These are phyloP conservation scores for Dittrichia graveolens DNA, from an alignment of 129 eudicot genomes.

Conservation along the genomic window DNA sequence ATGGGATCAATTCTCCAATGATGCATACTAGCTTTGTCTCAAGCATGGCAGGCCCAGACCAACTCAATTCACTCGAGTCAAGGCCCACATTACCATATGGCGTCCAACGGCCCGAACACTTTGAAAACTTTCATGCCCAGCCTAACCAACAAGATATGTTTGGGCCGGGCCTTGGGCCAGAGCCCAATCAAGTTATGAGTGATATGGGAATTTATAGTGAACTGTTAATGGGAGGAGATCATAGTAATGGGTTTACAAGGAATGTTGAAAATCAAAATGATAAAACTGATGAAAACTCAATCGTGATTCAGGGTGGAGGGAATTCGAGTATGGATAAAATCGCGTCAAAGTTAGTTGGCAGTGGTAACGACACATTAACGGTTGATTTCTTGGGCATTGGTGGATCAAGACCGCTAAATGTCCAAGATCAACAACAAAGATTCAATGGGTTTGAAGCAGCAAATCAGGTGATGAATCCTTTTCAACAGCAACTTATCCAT, in stretches of 20 bases:
- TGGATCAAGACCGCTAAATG: slow-evolving; percentile 48
- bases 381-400: slow-evolving; percentile 81
- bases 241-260: slow-evolving; percentile 37
- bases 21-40: slow-evolving; percentile 71
- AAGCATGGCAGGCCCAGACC: slow-evolving; percentile 62
- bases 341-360: slow-evolving; percentile 36
- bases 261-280: slow-evolving; percentile 32
- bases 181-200: slow-evolving; percentile 25
- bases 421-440: slow-evolving; percentile 47
- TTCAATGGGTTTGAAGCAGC: slow-evolving; percentile 31
- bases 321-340: not conserved
- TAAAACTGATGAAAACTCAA: slow-evolving; percentile 18
- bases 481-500: slow-evolving; percentile 47
- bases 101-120: slow-evolving; percentile 16
- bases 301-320: slow-evolving; percentile 20
- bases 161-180: slow-evolving; percentile 18
- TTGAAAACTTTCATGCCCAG: slow-evolving; percentile 44
- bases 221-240: slow-evolving; percentile 46
- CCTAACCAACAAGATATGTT: slow-evolving; percentile 49
- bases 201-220: slow-evolving; percentile 63
- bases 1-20: slow-evolving; percentile 72
- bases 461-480: slow-evolving; percentile 52
- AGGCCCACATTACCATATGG: slow-evolving; percentile 32
- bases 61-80: slow-evolving; percentile 26
- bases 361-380: slow-evolving; percentile 45